A percentile compares a stretch with the other conserved stretches of the same genome.
Conservation (phyloP, 306 rosid species). For the Begonia masoniana region DNA sequence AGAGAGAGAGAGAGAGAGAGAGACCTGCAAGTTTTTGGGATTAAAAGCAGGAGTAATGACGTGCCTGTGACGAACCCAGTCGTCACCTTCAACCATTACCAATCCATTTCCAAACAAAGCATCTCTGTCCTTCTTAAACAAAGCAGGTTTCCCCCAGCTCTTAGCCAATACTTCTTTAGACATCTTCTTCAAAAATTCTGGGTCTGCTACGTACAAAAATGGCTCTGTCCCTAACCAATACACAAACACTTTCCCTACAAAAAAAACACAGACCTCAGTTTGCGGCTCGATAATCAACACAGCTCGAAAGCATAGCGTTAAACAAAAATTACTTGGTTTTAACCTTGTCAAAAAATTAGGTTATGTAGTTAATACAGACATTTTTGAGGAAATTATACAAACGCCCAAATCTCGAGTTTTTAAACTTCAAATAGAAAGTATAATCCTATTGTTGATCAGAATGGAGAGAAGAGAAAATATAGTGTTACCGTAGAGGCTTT, state of each 20-base stretch:
- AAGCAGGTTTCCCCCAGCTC: constrained; percentile 72
- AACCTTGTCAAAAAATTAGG: background rate
- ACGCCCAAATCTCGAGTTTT: no score
- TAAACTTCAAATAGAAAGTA: no score
- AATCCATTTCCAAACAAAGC: constrained; percentile 79
- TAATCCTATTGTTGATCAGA: no score
- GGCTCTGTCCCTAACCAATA: constrained; percentile 89
- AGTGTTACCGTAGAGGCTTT: constrained; percentile 38
- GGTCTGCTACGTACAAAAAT: constrained; percentile 57
- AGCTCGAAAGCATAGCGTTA: no score
- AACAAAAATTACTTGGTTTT: background rate
- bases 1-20: background rate
- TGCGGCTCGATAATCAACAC: no score
- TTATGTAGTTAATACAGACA: no score
- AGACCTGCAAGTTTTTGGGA: constrained; percentile 55
- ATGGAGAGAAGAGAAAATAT: no score
- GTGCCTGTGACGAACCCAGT: constrained; percentile 66
- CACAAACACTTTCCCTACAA: constrained; percentile 45
- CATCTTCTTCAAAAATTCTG: constrained; percentile 51
- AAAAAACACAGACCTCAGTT: background rate
- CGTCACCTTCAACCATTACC: constrained; percentile 59
- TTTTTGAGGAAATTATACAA: no score
- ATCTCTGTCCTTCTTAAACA: constrained; percentile 48
- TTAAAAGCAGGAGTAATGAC: constrained; percentile 59
- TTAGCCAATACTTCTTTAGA: constrained; percentile 43